Conservation (phyloP, 352 stramenopile genomes). For the Phytophthora brassicae region DNA sequence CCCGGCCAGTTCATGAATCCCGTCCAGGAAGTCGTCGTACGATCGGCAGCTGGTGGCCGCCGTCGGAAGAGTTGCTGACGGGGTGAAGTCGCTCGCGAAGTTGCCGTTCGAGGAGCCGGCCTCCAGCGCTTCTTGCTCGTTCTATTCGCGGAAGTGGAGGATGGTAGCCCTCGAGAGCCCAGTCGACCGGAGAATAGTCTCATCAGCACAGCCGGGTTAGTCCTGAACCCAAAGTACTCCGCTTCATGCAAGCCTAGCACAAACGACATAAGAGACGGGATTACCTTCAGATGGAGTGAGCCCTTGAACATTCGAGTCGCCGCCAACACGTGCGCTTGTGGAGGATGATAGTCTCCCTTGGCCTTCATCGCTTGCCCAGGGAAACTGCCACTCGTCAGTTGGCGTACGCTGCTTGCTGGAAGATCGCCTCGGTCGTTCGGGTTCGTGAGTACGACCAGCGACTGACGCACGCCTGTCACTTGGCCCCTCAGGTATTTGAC, state of each 20-base stretch:
- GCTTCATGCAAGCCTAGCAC: constrained; percentile 11
- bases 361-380: background rate
- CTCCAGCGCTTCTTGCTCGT: constrained; percentile 2
- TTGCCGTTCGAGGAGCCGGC: constrained; percentile 6
- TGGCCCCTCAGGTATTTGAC: too few relatives aligned
- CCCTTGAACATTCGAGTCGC: constrained; percentile 11
- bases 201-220: constrained; percentile 12
- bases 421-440: too few relatives aligned
- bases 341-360: constrained; percentile 10
- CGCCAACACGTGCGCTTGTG: constrained; percentile 6
- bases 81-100: constrained; percentile 19
- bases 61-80: background rate
- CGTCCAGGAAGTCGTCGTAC: constrained; percentile 4
- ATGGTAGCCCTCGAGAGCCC: too few relatives aligned
- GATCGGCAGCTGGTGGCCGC: background rate
- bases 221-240: constrained; percentile 7
- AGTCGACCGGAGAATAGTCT: too few relatives aligned
- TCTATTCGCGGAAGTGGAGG: too few relatives aligned
- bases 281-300: constrained; percentile 8
- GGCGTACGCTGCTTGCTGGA: too few relatives aligned
- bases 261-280: constrained; percentile 6
- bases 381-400: constrained; percentile 8
- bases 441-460: too few relatives aligned
- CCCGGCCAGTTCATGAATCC: background rate
- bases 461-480: too few relatives aligned